These are phyloP conservation scores for Agapanthus africanus DNA, from an alignment of 106 monocot species.

Conservation along the genomic window DNA sequence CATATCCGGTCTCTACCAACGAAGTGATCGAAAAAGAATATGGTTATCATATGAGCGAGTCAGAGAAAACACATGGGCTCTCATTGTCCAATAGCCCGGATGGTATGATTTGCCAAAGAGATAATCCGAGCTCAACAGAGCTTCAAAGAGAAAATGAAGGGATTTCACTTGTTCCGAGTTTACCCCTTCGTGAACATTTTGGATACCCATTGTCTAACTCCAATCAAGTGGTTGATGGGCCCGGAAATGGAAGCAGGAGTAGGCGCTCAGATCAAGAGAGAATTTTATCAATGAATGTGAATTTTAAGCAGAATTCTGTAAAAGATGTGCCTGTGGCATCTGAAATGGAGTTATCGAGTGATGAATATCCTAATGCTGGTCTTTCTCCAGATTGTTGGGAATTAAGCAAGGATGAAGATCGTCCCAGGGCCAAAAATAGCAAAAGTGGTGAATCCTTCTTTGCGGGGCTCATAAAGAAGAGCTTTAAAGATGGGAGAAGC, in stretches of 20 bases:
- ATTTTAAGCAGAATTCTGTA: constrained; percentile 60
- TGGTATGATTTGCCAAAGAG: constrained; percentile 43
- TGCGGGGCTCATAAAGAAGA: constrained; percentile 83
- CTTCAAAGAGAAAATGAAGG: constrained; percentile 27
- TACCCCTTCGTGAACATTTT: constrained; percentile 71
- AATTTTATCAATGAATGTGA: constrained; percentile 33
- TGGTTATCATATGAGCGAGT: constrained; percentile 5
- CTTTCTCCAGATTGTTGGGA: constrained; percentile 54
- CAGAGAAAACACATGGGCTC: constrained; percentile 23
- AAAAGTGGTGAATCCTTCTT: constrained; percentile 83
- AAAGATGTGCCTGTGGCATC: constrained; percentile 64
- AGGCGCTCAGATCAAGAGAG: constrained; percentile 76
- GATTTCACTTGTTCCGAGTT: constrained; percentile 41
- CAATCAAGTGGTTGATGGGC: constrained; percentile 29
- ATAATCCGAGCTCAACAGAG: constrained; percentile 35
- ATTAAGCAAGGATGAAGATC: constrained; percentile 37
- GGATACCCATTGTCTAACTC: constrained; percentile 38
- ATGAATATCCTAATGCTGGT: constrained; percentile 50
- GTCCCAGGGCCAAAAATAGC: constrained; percentile 15
- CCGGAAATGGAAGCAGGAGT: constrained; percentile 70
- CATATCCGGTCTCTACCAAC: constrained; percentile 28
- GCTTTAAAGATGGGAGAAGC: constrained; percentile 56
- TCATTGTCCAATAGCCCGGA: constrained; percentile 32
- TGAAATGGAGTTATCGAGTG: constrained; percentile 44
- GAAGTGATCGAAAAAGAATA: constrained; percentile 38